These are phyloP conservation scores for Melocanna baccifera DNA, from an alignment of 176 grass and related monocot genomes.

Conservation along the genomic window DNA sequence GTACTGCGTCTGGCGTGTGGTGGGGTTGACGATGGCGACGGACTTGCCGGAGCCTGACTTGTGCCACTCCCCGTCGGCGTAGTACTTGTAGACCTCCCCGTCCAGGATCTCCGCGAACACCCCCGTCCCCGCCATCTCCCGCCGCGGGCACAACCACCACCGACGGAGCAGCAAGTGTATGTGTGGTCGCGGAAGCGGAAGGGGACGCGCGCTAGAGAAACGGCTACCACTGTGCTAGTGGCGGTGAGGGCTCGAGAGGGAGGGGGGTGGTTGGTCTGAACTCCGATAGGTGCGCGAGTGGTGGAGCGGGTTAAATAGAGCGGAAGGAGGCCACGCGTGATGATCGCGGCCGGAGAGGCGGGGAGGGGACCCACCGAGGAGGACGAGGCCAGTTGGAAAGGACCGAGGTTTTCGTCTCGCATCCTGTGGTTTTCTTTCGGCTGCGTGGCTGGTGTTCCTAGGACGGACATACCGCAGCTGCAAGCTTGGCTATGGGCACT, in stretches of 20 bases:
- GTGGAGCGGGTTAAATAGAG: slow-evolving; percentile 37
- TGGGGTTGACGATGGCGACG: slow-evolving; percentile 93
- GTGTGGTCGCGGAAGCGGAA: background rate
- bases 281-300: slow-evolving; percentile 32
- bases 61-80: slow-evolving; percentile 86
- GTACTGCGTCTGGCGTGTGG: slow-evolving; percentile 77
- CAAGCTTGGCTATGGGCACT: too few species aligned
- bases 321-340: slow-evolving; percentile 15
- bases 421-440: slow-evolving; percentile 15
- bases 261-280: slow-evolving; percentile 7
- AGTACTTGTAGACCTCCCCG: slow-evolving; percentile 83
- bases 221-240: background rate
- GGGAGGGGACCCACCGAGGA: background rate
- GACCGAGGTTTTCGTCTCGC: slow-evolving; percentile 2
- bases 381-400: slow-evolving; percentile 7
- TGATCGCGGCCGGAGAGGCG: background rate
- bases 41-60: slow-evolving; percentile 76
- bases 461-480: too few species aligned
- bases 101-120: slow-evolving; percentile 73
- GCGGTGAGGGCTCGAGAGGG: slow-evolving; percentile 18
- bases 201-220: background rate
- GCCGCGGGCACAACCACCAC: background rate
- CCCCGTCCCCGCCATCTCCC: slow-evolving; percentile 54
- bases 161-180: background rate
- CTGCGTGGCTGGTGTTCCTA: too few species aligned